Base-by-base conservation (phyloP, 129 eudicot genomes). In the Centrapalus pauciflorus region DNA sequence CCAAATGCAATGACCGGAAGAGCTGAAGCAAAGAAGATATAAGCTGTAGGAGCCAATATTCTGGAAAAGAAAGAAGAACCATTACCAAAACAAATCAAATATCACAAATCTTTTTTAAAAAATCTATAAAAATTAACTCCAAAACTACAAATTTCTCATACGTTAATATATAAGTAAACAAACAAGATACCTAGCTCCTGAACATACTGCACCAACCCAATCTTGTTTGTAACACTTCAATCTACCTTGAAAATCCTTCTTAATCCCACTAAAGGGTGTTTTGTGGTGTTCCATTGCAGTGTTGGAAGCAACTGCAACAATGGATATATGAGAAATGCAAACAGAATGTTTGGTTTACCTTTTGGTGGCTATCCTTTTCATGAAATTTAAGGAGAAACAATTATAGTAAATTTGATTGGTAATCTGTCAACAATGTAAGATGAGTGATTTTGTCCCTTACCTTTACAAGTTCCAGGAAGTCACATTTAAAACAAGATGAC, bases 1-100 rank as follows among this genome's bases (percentile, higher is more conserved):
- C 98, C 98, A 26, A 92, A 92, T 38, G 98, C 96, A 78, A 88
- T 88, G 30, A 85, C 98, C 1, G 98, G 97, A 64, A 87, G 94
- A 67, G 97, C 95, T 3, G 97, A 90, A 56, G 97, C 97, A 79
- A 90, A 90, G 80, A 87, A 90, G 57, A 87, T 84, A 50, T 83
- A 90, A 16, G 95, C 84, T n/a, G 95, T 84, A 74, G 96, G 98
- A 38, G 96, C 95, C 80, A 92, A 74, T 79, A 88, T 83, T 78
- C 98, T 92, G 75, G 27, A 61, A 55, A 16, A 23, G 0, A 32
- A 13, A 20, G 4, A 8, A 35, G 30, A 62, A 52, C 0, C 24
- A 9, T 66, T 40, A 35, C 7, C 7, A 51, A 4, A n/a, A 65
- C 8, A 20, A 54, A 54, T 54, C 28, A 49, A 25, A 56, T 11